Percentiles rank a stretch among this genome's conserved stretches.
Conservation (phyloP, 306 rosid genomes). For the Senna tora region DNA sequence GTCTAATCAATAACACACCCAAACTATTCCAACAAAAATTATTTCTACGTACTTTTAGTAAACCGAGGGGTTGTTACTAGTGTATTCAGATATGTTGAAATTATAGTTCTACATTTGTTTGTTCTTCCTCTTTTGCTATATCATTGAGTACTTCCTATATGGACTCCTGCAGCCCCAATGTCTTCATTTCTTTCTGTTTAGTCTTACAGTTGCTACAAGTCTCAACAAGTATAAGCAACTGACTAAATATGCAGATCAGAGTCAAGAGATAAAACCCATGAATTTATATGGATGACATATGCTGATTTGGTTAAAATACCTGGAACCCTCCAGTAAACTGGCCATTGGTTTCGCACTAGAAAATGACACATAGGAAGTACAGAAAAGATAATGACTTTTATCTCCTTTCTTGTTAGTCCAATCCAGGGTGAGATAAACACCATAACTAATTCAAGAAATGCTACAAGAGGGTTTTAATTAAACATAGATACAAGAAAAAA, state of each 20-base stretch:
- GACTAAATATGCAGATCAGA: neutral
- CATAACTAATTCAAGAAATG: slow-evolving; percentile 25
- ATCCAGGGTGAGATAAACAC: neutral
- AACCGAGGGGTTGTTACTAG: neutral
- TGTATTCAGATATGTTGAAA: neutral
- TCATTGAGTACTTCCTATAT: slow-evolving; percentile 6
- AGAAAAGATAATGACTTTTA: slow-evolving; percentile 3
- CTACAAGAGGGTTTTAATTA: neutral
- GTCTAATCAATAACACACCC: too few relatives aligned
- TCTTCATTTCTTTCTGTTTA: neutral
- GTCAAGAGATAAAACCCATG: neutral
- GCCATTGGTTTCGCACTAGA: slow-evolving; percentile 19
- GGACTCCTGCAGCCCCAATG: slow-evolving; percentile 4
- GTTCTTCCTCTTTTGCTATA: neutral
- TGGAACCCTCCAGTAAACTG: neutral
- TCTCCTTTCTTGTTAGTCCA: slow-evolving; percentile 25
- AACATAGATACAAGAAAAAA: slow-evolving; percentile 15
- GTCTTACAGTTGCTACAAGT: slow-evolving; percentile 1
- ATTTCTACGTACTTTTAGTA: neutral
- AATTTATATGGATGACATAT: neutral
- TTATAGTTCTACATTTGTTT: neutral
- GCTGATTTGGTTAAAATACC: neutral
- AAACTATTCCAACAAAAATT: too few relatives aligned
- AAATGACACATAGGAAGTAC: slow-evolving; percentile 9
- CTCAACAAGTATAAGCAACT: slow-evolving; percentile 1